Percentiles rank a stretch among this genome's conserved stretches.
Evolutionary conservation across 768 basidiomycete genomes (phyloP).

Genomic region (Leucosporidium yakuticum): DNA sequence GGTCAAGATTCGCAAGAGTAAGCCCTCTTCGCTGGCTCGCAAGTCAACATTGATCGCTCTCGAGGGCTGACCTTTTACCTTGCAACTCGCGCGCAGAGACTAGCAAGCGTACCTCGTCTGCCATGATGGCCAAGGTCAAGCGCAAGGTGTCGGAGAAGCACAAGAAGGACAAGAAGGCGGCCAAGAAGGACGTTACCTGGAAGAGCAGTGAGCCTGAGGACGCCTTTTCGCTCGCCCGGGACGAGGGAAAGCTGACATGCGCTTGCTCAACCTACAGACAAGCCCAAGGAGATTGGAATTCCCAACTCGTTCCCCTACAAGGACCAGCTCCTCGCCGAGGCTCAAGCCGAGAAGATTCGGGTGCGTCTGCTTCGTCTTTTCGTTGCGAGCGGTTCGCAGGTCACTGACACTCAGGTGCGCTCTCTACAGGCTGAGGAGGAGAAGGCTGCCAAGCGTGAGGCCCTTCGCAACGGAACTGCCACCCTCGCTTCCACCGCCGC

Average conservation of each 20-base stretch:
- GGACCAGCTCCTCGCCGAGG: slow-evolving; percentile 48
- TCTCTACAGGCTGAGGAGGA: slow-evolving; percentile 26
- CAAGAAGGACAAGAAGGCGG: slow-evolving; percentile 44
- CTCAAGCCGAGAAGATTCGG: slow-evolving; percentile 43
- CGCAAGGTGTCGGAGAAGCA: slow-evolving; percentile 42
- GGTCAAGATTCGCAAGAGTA: slow-evolving; percentile 39
- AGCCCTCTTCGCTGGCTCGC: not conserved
- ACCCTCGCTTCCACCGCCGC: slow-evolving; percentile 38
- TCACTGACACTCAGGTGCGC: not conserved
- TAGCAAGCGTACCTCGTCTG: slow-evolving; percentile 27
- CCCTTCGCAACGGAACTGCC: slow-evolving; percentile 28
- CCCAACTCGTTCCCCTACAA: slow-evolving; percentile 49
- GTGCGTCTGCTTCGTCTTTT: slow-evolving; percentile 17
- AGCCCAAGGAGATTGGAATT: slow-evolving; percentile 48
- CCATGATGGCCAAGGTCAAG: slow-evolving; percentile 31
- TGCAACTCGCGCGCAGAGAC: slow-evolving; percentile 4
- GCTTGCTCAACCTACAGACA: slow-evolving; percentile 38
- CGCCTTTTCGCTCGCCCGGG: not conserved
- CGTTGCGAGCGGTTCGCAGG: not conserved
- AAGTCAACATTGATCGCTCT: not conserved
- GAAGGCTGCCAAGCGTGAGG: slow-evolving; percentile 30
- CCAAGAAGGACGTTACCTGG: slow-evolving; percentile 48
- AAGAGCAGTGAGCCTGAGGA: slow-evolving; percentile 43
- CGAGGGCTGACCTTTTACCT: not conserved
- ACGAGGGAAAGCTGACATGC: not conserved